These are phyloP conservation scores for Pilaira anomala DNA, from an alignment of 192 early-diverging fungal species.

Conservation along the genomic window DNA sequence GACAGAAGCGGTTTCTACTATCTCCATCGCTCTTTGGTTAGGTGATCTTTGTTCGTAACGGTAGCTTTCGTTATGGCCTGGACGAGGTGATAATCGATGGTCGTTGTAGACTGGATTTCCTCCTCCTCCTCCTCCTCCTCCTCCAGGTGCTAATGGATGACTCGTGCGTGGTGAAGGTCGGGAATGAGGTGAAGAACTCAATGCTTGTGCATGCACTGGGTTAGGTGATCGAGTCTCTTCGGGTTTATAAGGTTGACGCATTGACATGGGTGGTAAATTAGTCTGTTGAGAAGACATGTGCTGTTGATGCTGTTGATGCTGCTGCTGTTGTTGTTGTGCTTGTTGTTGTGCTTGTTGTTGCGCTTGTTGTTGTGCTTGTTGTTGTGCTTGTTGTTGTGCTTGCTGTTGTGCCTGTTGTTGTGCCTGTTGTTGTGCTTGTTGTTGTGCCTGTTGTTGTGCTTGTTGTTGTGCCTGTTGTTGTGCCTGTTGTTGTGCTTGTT, in stretches of 20 bases:
- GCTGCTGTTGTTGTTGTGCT: slow-evolving; percentile 1
- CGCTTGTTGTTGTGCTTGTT: background rate
- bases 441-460: background rate
- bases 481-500: background rate
- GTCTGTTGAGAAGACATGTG: slow-evolving; percentile 7
- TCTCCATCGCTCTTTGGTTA: slow-evolving; percentile 4
- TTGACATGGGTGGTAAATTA: slow-evolving; percentile 20
- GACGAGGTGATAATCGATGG: slow-evolving; percentile 6
- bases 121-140: too few relatives aligned
- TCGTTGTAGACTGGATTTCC: background rate
- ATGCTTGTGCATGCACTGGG: slow-evolving; percentile 7
- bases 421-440: background rate
- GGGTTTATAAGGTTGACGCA: slow-evolving; percentile 8
- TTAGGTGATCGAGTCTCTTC: slow-evolving; percentile 26
- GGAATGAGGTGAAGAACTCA: background rate
- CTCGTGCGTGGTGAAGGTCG: slow-evolving; percentile 22
- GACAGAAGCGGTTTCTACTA: background rate
- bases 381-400: background rate
- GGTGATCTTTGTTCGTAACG: slow-evolving; percentile 6
- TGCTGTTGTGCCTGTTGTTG: background rate
- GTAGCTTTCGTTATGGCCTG: slow-evolving; percentile 3
- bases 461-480: slow-evolving; percentile 5
- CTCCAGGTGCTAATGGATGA: slow-evolving; percentile 8
- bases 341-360: background rate
- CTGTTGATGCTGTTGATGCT: background rate